Evolutionary conservation across 164 flowering plant species (phyloP).

Genomic region (Chimonanthus praecox): DNA sequence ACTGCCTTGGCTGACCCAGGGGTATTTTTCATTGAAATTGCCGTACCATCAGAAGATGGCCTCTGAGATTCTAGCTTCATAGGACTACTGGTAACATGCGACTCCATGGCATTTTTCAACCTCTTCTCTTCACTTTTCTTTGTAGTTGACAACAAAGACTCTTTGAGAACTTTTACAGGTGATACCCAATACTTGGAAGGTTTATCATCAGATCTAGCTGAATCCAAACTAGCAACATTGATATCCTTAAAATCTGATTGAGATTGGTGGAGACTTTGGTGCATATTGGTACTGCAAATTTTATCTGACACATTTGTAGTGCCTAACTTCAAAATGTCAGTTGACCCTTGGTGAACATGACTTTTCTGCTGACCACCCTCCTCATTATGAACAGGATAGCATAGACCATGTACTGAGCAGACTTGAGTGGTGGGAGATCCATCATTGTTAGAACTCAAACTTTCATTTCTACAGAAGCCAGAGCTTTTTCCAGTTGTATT

Average conservation of each 20-base stretch:
- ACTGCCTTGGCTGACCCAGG: slow-evolving; percentile 30
- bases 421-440: slow-evolving; percentile 19
- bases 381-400: slow-evolving; percentile 55
- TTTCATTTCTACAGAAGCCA: slow-evolving; percentile 25
- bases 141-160: slow-evolving; percentile 21
- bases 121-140: slow-evolving; percentile 33
- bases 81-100: slow-evolving; percentile 25
- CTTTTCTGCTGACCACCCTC: slow-evolving; percentile 32
- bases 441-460: slow-evolving; percentile 16
- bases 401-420: slow-evolving; percentile 52
- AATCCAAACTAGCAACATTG: slow-evolving; percentile 14
- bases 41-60: slow-evolving; percentile 22
- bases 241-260: slow-evolving; percentile 16
- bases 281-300: slow-evolving; percentile 14
- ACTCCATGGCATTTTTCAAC: slow-evolving; percentile 18
- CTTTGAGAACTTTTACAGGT: slow-evolving; percentile 11
- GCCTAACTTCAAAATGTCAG: slow-evolving; percentile 19
- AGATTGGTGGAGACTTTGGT: slow-evolving; percentile 14
- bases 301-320: slow-evolving; percentile 21
- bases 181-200: slow-evolving; percentile 21
- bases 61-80: slow-evolving; percentile 30
- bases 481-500: slow-evolving; percentile 18
- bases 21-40: slow-evolving; percentile 35
- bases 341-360: slow-evolving; percentile 58
- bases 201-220: slow-evolving; percentile 6